A percentile compares a stretch with the other conserved stretches of the same genome.
These are phyloP conservation scores for Eutrema yunnanense DNA, from an alignment of 345 rosid genomes.

Conservation along the genomic window DNA sequence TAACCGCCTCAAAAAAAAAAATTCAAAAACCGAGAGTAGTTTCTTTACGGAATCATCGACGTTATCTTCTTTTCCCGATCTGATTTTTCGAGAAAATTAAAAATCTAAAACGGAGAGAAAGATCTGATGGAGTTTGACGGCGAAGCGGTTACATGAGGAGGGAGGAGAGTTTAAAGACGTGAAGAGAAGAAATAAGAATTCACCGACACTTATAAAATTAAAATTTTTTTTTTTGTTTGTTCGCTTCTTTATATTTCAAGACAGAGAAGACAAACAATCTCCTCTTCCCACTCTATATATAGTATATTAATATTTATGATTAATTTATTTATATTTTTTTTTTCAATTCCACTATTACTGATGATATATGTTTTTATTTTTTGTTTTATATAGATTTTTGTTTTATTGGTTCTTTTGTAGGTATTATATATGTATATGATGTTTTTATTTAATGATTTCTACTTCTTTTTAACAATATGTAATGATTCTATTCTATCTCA, in stretches of 20 bases:
- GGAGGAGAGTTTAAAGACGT: slow-evolving; percentile 9
- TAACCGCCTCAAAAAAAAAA: neutral
- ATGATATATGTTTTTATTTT: neutral
- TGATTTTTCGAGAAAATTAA: neutral
- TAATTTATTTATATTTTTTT: neutral
- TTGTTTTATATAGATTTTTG: neutral
- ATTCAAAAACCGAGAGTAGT: too few relatives aligned
- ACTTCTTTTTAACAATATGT: neutral
- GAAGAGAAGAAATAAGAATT: slow-evolving; percentile 5
- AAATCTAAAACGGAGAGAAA: neutral
- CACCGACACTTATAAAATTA: slow-evolving; percentile 16
- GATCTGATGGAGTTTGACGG: neutral
- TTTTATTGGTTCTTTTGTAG: neutral
- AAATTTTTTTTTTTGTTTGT: neutral
- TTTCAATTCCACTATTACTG: neutral
- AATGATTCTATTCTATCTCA: neutral
- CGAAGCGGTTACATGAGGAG: slow-evolving; percentile 19
- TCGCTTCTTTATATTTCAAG: neutral
- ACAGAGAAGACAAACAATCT: slow-evolving; percentile 7
- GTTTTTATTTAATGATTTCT: neutral
- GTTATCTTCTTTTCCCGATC: neutral
- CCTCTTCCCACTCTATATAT: slow-evolving; percentile 7
- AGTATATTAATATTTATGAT: neutral
- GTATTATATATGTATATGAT: neutral
- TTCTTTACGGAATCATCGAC: neutral